Conservation (phyloP, 2,329 filamentous ascomycete species). For the Diplodia intermedia region DNA sequence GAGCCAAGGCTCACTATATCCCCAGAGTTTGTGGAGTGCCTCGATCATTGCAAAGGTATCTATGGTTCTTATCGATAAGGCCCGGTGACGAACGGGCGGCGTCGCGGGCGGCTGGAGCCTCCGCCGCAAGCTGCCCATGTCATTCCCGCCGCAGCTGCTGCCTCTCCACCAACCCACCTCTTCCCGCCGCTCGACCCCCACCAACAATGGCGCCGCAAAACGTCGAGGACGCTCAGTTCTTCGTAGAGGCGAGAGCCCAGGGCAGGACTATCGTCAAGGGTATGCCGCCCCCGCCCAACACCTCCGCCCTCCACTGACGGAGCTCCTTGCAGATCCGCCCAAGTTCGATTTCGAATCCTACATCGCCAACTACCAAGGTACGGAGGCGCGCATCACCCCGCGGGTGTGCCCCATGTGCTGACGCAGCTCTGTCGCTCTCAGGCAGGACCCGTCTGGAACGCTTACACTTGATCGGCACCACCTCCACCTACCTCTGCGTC, state of each 20-base stretch:
- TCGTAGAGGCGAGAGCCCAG: slow-evolving; percentile 41
- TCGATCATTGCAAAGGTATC: neutral
- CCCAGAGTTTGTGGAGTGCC: too few species aligned
- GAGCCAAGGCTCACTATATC: too few species aligned
- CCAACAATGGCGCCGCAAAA: slow-evolving; percentile 42
- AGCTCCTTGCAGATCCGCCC: slow-evolving; percentile 66
- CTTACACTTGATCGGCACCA: slow-evolving; percentile 79
- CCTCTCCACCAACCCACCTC: slow-evolving; percentile 11
- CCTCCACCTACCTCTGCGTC: slow-evolving; percentile 74
- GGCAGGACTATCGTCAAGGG: slow-evolving; percentile 45
- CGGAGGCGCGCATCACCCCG: slow-evolving; percentile 34
- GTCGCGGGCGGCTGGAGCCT: slow-evolving; percentile 8
- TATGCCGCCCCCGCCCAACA: slow-evolving; percentile 32
- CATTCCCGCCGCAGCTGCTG: slow-evolving; percentile 16
- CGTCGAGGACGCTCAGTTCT: slow-evolving; percentile 47
- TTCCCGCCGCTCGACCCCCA: neutral
- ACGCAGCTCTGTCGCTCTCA: slow-evolving; percentile 46
- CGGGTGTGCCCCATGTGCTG: neutral
- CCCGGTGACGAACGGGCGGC: neutral
- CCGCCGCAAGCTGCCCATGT: slow-evolving; percentile 19
- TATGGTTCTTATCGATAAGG: slow-evolving; percentile 15
- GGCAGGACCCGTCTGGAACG: slow-evolving; percentile 83
- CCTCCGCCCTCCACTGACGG: slow-evolving; percentile 8
- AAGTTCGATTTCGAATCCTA: slow-evolving; percentile 93
- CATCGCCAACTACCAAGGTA: slow-evolving; percentile 86